These are phyloP conservation scores for Beta macrorhiza DNA, from an alignment of 179 eudicot genomes.

Conservation along the genomic window DNA sequence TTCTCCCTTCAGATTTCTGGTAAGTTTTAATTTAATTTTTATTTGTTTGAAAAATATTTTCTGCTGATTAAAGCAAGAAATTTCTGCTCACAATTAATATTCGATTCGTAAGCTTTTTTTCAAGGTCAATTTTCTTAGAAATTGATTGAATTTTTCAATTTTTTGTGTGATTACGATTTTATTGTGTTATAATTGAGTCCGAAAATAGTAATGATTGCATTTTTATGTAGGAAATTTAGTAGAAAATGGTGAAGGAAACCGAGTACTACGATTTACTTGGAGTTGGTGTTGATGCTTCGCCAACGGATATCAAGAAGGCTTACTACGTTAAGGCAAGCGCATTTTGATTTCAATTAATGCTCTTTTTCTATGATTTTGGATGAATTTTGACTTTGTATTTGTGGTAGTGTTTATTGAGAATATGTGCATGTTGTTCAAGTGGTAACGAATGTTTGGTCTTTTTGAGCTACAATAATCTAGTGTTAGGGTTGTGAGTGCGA, in stretches of 20 bases:
- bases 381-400: neutral
- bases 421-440: neutral
- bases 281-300: constrained; percentile 62
- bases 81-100: neutral
- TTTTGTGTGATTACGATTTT: neutral
- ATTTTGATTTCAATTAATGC: neutral
- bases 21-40: neutral
- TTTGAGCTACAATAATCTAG: neutral
- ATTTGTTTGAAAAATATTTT: neutral
- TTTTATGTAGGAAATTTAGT: constrained; percentile 48
- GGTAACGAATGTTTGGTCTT: neutral
- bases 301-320: constrained; percentile 83
- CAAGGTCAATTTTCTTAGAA: neutral
- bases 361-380: neutral
- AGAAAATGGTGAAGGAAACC: constrained; percentile 82
- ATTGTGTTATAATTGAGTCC: neutral
- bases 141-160: neutral
- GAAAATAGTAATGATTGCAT: neutral
- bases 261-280: constrained; percentile 83
- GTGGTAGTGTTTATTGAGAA: neutral
- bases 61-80: neutral
- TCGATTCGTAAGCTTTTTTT: neutral
- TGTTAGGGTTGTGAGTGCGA: no score
- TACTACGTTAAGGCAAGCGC: constrained; percentile 39
- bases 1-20: neutral